These are phyloP conservation scores for Monosporascus cannonballus DNA, from an alignment of 2,329 filamentous ascomycete species.

Conservation along the genomic window DNA sequence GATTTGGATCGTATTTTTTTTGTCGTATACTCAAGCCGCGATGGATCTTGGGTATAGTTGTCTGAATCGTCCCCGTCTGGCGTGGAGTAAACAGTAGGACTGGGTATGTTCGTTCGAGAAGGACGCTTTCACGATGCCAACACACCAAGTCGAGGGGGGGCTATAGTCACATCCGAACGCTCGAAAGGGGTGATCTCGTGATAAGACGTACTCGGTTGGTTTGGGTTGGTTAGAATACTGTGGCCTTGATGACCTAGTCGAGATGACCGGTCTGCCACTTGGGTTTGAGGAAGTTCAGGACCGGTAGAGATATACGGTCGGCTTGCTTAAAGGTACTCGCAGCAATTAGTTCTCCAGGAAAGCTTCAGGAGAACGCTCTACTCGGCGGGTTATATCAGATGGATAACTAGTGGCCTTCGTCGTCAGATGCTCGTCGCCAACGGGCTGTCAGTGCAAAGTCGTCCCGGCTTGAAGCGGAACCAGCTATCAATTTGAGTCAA, in stretches of 20 bases:
- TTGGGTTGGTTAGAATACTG: slow-evolving; percentile 5
- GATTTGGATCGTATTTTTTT: slow-evolving; percentile 13
- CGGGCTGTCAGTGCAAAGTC: slow-evolving; percentile 17
- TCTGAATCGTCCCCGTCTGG: neutral
- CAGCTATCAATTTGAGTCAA: slow-evolving; percentile 21
- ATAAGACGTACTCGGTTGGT: neutral
- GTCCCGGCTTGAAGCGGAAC: slow-evolving; percentile 21
- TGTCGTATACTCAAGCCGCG: slow-evolving; percentile 4
- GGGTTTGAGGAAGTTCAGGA: slow-evolving; percentile 9
- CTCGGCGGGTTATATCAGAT: slow-evolving; percentile 38
- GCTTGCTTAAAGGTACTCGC: slow-evolving; percentile 30
- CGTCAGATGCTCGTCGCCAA: slow-evolving; percentile 13
- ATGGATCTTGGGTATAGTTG: slow-evolving; percentile 7
- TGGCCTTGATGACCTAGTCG: slow-evolving; percentile 20
- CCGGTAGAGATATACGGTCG: slow-evolving; percentile 26
- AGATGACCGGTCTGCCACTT: slow-evolving; percentile 20
- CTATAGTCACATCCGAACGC: neutral
- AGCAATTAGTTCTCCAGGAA: slow-evolving; percentile 12
- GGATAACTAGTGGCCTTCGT: slow-evolving; percentile 36
- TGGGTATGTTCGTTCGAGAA: neutral
- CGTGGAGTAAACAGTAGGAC: neutral
- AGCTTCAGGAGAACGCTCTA: slow-evolving; percentile 25
- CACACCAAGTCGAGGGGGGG: slow-evolving; percentile 1
- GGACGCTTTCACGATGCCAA: neutral
- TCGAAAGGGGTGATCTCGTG: neutral